Evolutionary conservation across 1,284 basidiomycete genomes (phyloP).

Genomic region (Microbotryomycetes sp.): DNA sequence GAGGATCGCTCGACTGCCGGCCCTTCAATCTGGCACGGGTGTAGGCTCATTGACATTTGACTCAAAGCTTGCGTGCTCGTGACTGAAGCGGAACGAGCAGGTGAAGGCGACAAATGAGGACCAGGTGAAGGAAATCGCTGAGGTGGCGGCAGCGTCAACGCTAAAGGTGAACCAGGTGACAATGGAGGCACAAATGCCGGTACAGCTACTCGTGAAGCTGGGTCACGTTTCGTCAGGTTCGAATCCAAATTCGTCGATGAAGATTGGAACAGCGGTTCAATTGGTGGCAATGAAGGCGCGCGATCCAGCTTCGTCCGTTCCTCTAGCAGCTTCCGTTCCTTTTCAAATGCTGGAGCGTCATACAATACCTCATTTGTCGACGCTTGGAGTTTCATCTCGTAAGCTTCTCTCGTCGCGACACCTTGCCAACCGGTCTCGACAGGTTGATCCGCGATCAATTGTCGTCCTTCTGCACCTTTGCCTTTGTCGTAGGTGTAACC

Average conservation of each 20-base stretch:
- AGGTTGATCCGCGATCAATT: background rate
- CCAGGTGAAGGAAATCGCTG: too few relatives aligned
- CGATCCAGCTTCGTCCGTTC: background rate
- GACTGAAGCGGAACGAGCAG: too few relatives aligned
- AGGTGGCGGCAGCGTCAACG: too few relatives aligned
- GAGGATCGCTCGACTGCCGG: background rate
- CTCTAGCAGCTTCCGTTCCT: background rate
- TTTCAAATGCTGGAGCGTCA: background rate
- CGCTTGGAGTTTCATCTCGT: conserved; percentile 11
- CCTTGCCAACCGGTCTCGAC: conserved; percentile 11
- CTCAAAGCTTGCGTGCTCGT: too few relatives aligned
- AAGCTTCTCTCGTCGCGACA: conserved; percentile 13
- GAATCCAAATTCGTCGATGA: too few relatives aligned
- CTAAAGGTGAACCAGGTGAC: too few relatives aligned
- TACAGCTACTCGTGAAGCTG: too few relatives aligned
- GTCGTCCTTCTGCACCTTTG: background rate
- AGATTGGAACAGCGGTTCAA: background rate
- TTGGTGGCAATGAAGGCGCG: background rate
- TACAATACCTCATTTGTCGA: background rate
- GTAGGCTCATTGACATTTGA: too few relatives aligned
- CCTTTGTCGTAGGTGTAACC: conserved; percentile 4
- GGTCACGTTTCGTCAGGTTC: too few relatives aligned
- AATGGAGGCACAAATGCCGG: too few relatives aligned
- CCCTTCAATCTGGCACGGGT: too few relatives aligned
- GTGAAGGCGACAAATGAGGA: too few relatives aligned